Base-by-base conservation (phyloP, 805 yeast species). In the Saccharomycopsis synnaedendra region DNA sequence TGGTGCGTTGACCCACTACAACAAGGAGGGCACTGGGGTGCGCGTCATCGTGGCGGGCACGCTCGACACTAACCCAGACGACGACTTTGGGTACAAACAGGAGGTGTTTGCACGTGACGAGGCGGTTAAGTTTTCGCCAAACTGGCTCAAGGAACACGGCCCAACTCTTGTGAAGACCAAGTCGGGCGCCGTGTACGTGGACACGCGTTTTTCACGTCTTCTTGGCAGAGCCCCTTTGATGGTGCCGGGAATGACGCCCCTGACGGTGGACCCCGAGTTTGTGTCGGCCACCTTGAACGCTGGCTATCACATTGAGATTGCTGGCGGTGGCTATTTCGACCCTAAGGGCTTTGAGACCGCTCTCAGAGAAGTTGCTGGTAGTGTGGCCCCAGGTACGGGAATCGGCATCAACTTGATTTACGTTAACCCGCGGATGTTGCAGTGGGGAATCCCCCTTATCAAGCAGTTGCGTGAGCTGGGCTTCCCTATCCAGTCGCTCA, bases 241-340 rank as follows among this genome's bases (percentile, higher is more conserved):
- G 82, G 93, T 93, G 57, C 96, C 99, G 37, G 99, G 98, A 71
- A 93, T 93, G 99, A 93, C 98, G 39, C 99, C 99, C 63, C 79
- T 95, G 41, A 93, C 98, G 33, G 97, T 89, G 49, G 82, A 85
- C 56, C 93, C 97, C 42, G 89, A 85, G 54, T 89, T 93, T 59
- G 94, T 93, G 50, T 83, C 95, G 53, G 95, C 96, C 33, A 82
- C 97, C 32, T 75, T 89, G 61, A 88, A 89, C 63, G 88, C 97
- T 44, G 99, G 99, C 54, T 93, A 89, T 71, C 95, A 87, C 63
- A 87, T 90, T 60, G 99, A 93, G 72, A 75, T 93, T 60, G 98
- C 95, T 44, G 99, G 99, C 67, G 99, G 99, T 75, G 99, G 97
- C 61, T 93, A 93, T 69, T 93, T 90, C 68, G 65, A 72, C 50